Conservation (phyloP, 2,329 filamentous ascomycete species). For the Alternaria sp. region DNA sequence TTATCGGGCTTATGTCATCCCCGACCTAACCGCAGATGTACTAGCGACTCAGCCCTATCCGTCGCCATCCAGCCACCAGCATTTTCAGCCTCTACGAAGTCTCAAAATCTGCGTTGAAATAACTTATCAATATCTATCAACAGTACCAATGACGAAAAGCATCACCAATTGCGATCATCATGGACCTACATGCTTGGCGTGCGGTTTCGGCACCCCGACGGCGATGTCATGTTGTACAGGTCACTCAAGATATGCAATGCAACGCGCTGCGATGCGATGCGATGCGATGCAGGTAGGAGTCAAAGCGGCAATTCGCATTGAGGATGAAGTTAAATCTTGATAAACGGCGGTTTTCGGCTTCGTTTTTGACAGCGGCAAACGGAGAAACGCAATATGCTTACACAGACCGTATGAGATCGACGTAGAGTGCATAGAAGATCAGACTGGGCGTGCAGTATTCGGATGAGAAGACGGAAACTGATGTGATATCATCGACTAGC, state of each 20-base stretch:
- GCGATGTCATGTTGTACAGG: background rate
- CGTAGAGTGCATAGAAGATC: background rate
- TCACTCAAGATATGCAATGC: conserved; percentile 2
- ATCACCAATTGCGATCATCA: background rate
- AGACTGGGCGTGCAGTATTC: background rate
- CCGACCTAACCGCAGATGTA: background rate
- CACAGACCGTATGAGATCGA: conserved; percentile 5
- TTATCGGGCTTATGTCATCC: background rate
- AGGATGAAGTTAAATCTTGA: background rate
- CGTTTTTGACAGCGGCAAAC: background rate
- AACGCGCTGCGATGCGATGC: conserved; percentile 1
- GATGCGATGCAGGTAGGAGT: background rate
- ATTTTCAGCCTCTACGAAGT: background rate
- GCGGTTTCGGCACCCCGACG: conserved; percentile 5
- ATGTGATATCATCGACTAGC: background rate
- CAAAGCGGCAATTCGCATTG: background rate
- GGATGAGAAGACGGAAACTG: background rate
- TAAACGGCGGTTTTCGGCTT: background rate
- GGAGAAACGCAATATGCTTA: background rate
- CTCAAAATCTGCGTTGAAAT: background rate
- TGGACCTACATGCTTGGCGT: background rate
- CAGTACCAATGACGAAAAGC: background rate
- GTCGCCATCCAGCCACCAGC: background rate
- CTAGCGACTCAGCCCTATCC: conserved; percentile 10
- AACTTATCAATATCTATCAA: background rate